Evolutionary conservation across 345 rosid species (phyloP), one percentile per base, ranked within the genome.

Genomic region (Gossypium stocksii): DNA sequence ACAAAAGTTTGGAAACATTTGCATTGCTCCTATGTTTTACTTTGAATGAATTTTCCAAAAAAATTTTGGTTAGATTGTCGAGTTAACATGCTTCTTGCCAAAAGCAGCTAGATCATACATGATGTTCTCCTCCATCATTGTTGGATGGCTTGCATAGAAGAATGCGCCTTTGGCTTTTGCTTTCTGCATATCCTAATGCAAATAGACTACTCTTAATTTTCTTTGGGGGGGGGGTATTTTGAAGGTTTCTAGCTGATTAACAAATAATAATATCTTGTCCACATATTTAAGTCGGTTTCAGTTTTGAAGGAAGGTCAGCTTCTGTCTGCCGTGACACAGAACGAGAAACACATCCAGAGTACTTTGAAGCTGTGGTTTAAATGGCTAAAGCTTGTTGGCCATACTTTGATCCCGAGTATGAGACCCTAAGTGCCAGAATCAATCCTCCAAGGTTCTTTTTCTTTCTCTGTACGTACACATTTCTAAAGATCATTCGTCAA

Each of bases 331-430:
- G 41, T 57, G 53, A 46, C 13, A 70, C 76, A 64, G 71, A 54
- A 57, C 51, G 46, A 8, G 56, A 70, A 68, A 48, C 49, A 52
- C 69, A 63, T 65, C 76, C n/a, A 27, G 61, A 54, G 53, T 43
- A 45, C 5, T 69, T 67, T 45, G 51, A 75, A 65, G 70, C 75
- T 56, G 62, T 70, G 19, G 52, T 20, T 67, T 71, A 76, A 71
- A 93, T 93, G 98, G 93, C 96, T 69, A 87, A 68, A 75, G 87
- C 86, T 60, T 91, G 89, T 74, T 89, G 97, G 90, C 97, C 98
- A 0, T 93, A 93, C 83, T 93, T 93, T 10, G 98, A 93, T 86
- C 98, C 98, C 34, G 98, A 91, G 72, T 93, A 91, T 78, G 98
- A 93, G 85, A 93, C 84, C 86, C 75, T 91, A 79, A 93, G 93